A percentile compares a stretch with the other conserved stretches of the same genome.
Conservation (phyloP, 2,329 filamentous ascomycete genomes). For the Leptosphaerulina australis region DNA sequence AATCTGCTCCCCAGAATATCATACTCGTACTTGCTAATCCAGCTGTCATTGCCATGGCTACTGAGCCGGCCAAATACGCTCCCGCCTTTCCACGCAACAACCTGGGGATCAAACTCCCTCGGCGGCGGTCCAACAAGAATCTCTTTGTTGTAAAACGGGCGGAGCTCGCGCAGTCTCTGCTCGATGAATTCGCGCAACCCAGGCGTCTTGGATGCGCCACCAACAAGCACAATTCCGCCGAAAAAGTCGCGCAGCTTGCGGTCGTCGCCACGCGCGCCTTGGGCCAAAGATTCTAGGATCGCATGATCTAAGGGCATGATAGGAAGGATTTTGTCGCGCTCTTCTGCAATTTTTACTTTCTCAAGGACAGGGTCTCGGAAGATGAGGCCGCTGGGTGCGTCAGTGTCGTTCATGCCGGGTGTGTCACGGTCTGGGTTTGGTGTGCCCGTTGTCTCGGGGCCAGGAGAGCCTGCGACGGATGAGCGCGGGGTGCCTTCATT, state of each 20-base stretch:
- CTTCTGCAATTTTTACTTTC: constrained; percentile 59
- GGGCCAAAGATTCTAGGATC: constrained; percentile 85
- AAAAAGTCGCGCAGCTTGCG: constrained; percentile 88
- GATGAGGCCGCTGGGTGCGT: constrained; percentile 41
- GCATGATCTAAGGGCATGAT: constrained; percentile 84
- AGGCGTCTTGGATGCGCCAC: constrained; percentile 54
- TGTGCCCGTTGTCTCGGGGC: constrained; percentile 80
- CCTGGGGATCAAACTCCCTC: constrained; percentile 92
- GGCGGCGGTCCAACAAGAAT: constrained; percentile 74
- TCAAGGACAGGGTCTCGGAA: constrained; percentile 57
- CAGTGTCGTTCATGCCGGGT: constrained; percentile 49
- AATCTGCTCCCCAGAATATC: constrained; percentile 82
- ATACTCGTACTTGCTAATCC: constrained; percentile 88
- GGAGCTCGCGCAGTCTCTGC: constrained; percentile 72
- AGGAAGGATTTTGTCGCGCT: constrained; percentile 81
- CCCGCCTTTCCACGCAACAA: constrained; percentile 97
- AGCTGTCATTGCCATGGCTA: constrained; percentile 83
- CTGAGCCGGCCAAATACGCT: constrained; percentile 92
- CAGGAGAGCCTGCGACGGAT: constrained; percentile 86
- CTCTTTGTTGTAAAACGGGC: constrained; percentile 67
- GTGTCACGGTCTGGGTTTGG: constrained; percentile 60
- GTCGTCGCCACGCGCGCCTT: constrained; percentile 86
- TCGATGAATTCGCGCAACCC: constrained; percentile 84
- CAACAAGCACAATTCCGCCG: constrained; percentile 50
- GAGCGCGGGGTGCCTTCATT: constrained; percentile 78